Evolutionary conservation across 1,284 basidiomycete species (phyloP), one percentile per base, ranked within the genome.

Genomic region (Leccinum variabile): DNA sequence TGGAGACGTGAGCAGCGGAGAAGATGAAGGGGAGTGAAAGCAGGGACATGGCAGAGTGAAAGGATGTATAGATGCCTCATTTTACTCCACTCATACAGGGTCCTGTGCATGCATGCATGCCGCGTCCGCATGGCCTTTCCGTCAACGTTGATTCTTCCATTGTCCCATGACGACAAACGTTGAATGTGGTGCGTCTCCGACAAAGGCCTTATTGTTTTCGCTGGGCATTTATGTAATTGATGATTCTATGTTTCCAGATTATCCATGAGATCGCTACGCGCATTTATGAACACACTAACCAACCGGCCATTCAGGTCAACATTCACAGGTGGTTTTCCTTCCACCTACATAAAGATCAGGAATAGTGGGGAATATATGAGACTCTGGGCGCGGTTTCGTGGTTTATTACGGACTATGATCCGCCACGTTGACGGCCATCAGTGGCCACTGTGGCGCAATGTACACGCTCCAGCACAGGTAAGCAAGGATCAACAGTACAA

Each of bases 1-100:
- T 68, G 13, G 70, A 64, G 35, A 55, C 8, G n/a, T 72, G 73
- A 16, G 69, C 63, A 16, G 70, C 70, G 2, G 70, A 72, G 55
- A 72, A 72, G 28, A 73, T 28, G 28, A 64, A 59, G 3, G n/a
- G 44, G n/a, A 73, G 58, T 14, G 67, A 54, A 16, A 68, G 35
- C 25, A 59, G 58, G 53, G 65, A 63, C 71, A 72, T 44, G 25
- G 28, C 14, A 13, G 52, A 37, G 13, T 10, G 35, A 11, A 13
- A 11, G 30, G 11, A 41, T 10, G 18, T 46, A 49, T n/a, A 9
- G 39, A 35, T 11, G 35, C 13, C 16, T 41, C 39, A 39, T 39
- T 8, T 41, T 9, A 41, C 8, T 41, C 39, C 13, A 33, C 32
- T 33, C 37, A 16, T 39, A 7, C 16, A 46, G 44, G 44, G 44